Base-by-base conservation (phyloP, 768 basidiomycete genomes). In the Punctularia strigosozonata region DNA sequence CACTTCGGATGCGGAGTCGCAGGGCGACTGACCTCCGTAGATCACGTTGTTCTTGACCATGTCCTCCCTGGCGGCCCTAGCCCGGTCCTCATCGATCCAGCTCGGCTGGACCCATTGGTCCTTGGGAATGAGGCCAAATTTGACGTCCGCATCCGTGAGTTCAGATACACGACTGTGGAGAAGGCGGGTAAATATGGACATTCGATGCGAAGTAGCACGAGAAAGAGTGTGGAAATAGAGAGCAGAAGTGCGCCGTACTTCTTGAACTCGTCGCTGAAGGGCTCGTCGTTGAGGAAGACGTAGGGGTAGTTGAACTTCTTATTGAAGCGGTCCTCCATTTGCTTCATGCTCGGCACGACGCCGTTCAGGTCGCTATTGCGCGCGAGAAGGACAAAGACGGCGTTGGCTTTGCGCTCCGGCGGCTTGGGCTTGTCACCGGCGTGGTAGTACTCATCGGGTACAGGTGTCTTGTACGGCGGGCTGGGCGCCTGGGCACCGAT, bases 221-320 rank as follows among this genome's bases (percentile, higher is more conserved):
- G 31, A 22, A 36, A 28, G 3, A 24, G 23, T 18, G 2, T 51
- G 17, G 19, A 30, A 10, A 22, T 42, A 12, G 25, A 19, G 7
- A 37, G 2, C 43, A 64, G 64, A 68, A 35, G 60, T 52, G 26
- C 3, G 31, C 47, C 66, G 30, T 40, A 79, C 73, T 61, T 57
- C 52, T 80, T 83, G 60, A 88, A 87, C 25, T 77, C 72, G 5
- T 80, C 74, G 3, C 71, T 69, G 53, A 87, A 88, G 0, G 73
- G 72, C 46, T 77, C 77, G 37, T 91, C 87, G 54, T 91, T 90
- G 26, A 92, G 66, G 50, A 90, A 75, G n/a, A 84, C 75, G 62
- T 80, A 90, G 6, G 85, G 83, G 56, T 90, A 90, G 32, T 63
- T 62, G 46, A 65, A 75, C 49, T 70, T 66, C 44, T 70, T 67